These are phyloP conservation scores for Nicotiana undulata DNA, from an alignment of 257 asterid genomes.

Conservation along the genomic window DNA sequence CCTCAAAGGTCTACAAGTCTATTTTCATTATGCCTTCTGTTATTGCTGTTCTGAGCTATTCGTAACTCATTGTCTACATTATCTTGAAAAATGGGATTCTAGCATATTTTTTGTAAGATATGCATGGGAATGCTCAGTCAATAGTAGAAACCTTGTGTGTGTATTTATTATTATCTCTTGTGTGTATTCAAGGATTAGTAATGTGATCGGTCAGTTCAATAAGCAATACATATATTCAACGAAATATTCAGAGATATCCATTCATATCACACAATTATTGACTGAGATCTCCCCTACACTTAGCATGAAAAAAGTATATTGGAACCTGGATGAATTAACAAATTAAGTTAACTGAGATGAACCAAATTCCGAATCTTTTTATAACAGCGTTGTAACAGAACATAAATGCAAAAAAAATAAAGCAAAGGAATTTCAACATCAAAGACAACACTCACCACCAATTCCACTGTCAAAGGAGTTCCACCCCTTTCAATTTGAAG, in stretches of 20 bases:
- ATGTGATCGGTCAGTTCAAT: not conserved
- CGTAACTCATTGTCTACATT: not conserved
- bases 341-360: not conserved
- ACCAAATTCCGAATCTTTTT: not conserved
- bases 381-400: not conserved
- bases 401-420: not conserved
- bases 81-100: not conserved
- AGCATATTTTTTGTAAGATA: not conserved
- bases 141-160: not conserved
- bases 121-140: not conserved
- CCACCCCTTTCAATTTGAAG: constrained; percentile 99
- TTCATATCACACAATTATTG: not conserved
- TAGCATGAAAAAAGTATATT: not conserved
- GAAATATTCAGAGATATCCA: not conserved
- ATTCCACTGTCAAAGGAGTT: constrained; percentile 58
- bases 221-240: not conserved
- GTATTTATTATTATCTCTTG: not conserved
- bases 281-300: not conserved
- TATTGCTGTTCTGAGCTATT: not conserved
- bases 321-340: not conserved
- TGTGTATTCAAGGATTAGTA: not conserved
- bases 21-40: not conserved
- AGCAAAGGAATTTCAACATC: not conserved
- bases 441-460: constrained; percentile 46
- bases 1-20: not conserved